Conservation (phyloP, 768 basidiomycete genomes). For the Rubroboletus pulcherrimus region DNA sequence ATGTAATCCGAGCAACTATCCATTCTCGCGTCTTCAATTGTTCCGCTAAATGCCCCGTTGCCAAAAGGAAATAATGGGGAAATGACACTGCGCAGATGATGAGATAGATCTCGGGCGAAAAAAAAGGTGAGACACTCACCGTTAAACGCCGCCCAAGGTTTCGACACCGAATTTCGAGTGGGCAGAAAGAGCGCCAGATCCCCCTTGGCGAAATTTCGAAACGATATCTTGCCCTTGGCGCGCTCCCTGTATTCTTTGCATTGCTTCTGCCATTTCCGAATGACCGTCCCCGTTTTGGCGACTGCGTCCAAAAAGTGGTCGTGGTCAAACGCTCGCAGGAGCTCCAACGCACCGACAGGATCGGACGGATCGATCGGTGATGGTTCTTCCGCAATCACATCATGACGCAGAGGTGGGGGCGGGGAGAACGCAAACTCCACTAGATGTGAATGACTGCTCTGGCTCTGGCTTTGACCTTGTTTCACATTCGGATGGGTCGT, state of each 20-base stretch:
- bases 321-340: slow-evolving; percentile 73
- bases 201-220: slow-evolving; percentile 91
- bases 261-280: slow-evolving; percentile 96
- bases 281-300: slow-evolving; percentile 75
- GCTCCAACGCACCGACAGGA: slow-evolving; percentile 63
- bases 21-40: slow-evolving; percentile 89
- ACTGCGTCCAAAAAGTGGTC: slow-evolving; percentile 83
- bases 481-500: slow-evolving; percentile 48
- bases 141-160: slow-evolving; percentile 99
- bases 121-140: slow-evolving; percentile 44
- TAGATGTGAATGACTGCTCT: slow-evolving; percentile 30
- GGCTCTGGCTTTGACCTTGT: slow-evolving; percentile 34
- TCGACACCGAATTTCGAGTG: slow-evolving; percentile 88
- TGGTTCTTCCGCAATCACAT: slow-evolving; percentile 55
- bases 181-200: slow-evolving; percentile 95
- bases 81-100: slow-evolving; percentile 65
- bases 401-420: slow-evolving; percentile 44
- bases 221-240: slow-evolving; percentile 95
- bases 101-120: background rate
- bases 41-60: slow-evolving; percentile 80
- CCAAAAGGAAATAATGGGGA: slow-evolving; percentile 95
- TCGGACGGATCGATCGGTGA: slow-evolving; percentile 78
- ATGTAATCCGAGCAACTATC: slow-evolving; percentile 91
- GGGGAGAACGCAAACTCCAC: slow-evolving; percentile 49
- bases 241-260: slow-evolving; percentile 94